Evolutionary conservation across 306 rosid genomes (phyloP).

Genomic region (Acacia acuminata): DNA sequence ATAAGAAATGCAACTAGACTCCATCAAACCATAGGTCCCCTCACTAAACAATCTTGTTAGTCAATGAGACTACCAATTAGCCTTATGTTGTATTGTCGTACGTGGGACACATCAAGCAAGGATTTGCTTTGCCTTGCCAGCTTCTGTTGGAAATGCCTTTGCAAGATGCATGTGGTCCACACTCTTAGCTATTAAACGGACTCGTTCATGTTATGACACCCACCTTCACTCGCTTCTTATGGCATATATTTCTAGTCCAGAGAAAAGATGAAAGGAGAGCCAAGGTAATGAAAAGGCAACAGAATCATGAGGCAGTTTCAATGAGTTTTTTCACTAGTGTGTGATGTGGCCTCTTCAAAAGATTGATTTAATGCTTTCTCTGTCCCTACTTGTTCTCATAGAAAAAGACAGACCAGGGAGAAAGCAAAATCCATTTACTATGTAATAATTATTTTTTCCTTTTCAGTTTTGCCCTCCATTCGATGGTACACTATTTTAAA

Average conservation of each 20-base stretch:
- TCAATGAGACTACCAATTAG: background rate
- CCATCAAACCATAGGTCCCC: background rate
- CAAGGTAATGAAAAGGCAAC: background rate
- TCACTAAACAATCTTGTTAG: background rate
- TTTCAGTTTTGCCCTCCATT: background rate
- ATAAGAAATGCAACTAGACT: background rate
- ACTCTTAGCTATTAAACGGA: background rate
- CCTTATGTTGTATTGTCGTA: background rate
- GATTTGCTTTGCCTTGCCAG: background rate
- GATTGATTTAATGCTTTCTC: background rate
- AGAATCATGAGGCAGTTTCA: background rate
- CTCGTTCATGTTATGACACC: background rate
- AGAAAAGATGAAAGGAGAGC: background rate
- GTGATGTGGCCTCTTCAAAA: background rate
- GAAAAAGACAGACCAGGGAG: background rate
- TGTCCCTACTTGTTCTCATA: background rate
- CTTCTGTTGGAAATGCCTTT: background rate
- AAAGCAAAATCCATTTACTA: background rate
- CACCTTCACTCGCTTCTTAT: background rate
- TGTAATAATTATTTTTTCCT: no score
- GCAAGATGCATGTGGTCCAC: background rate
- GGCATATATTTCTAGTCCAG: background rate
- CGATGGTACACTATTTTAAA: background rate
- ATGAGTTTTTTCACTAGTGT: background rate
- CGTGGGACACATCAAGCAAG: background rate